phyloP scores from a whole-genome alignment of 305 asterid species.

The Euphrasia arctica region DNA sequence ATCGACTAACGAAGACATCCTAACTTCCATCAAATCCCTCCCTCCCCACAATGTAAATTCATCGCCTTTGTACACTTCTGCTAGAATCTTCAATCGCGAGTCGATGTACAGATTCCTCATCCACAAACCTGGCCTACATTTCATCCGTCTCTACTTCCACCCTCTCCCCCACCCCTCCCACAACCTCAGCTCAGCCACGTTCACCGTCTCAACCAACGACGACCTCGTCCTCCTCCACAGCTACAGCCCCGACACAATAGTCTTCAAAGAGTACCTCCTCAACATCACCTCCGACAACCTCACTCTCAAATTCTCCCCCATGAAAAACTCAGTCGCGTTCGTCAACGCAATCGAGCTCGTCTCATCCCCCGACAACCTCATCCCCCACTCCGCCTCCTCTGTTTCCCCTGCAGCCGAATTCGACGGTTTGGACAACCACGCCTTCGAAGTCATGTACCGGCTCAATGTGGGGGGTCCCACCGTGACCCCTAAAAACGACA shows the following conservation, averaged over 20 bases:
- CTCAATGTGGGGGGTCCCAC: slow-evolving; percentile 72
- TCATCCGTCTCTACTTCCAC: slow-evolving; percentile 63
- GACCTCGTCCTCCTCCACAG: slow-evolving; percentile 64
- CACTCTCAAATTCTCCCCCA: slow-evolving; percentile 73
- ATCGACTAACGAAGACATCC: slow-evolving; percentile 69
- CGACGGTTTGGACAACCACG: slow-evolving; percentile 37
- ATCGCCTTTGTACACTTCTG: slow-evolving; percentile 42
- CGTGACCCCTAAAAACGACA: slow-evolving; percentile 73
- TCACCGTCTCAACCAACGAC: slow-evolving; percentile 48
- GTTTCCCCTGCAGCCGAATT: slow-evolving; percentile 51
- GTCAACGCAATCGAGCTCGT: slow-evolving; percentile 84
- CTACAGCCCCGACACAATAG: slow-evolving; percentile 29
- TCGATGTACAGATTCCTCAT: slow-evolving; percentile 73
- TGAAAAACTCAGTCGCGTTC: slow-evolving; percentile 70
- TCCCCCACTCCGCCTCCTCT: slow-evolving; percentile 54
- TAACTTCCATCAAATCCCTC: slow-evolving; percentile 44
- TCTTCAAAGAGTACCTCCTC: slow-evolving; percentile 72
- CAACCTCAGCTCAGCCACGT: slow-evolving; percentile 61
- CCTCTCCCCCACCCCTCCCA: slow-evolving; percentile 61
- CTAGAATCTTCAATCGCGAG: slow-evolving; percentile 62
- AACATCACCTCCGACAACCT: slow-evolving; percentile 57
- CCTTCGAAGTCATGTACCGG: slow-evolving; percentile 60
- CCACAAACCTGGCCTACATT: slow-evolving; percentile 60
- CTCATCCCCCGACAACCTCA: slow-evolving; percentile 69
- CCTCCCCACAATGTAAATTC: slow-evolving; percentile 22